Evolutionary conservation across 2,329 filamentous ascomycete genomes (phyloP).

Genomic region (Pezizomycotina sp.): DNA sequence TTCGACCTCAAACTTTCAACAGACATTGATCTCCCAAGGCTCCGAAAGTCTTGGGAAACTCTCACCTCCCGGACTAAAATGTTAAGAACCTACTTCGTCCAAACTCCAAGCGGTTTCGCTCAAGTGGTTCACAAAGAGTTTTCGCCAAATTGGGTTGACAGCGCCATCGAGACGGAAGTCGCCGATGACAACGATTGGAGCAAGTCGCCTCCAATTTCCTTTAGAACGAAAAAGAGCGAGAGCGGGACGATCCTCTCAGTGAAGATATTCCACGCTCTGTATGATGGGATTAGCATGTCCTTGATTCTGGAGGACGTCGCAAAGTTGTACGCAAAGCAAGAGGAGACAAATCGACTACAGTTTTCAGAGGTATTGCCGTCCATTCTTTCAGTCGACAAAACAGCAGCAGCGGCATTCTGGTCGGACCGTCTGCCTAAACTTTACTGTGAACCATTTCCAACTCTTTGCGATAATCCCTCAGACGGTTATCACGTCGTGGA

Average conservation of each 20-base stretch:
- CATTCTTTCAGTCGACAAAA: slow-evolving; percentile 44
- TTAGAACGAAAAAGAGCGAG: slow-evolving; percentile 22
- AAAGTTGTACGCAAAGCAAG: slow-evolving; percentile 33
- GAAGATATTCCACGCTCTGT: slow-evolving; percentile 69
- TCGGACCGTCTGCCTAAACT: slow-evolving; percentile 35
- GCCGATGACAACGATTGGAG: slow-evolving; percentile 28
- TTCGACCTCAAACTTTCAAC: slow-evolving; percentile 40
- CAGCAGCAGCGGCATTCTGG: slow-evolving; percentile 53
- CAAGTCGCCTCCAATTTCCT: slow-evolving; percentile 19
- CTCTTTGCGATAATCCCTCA: too few relatives aligned
- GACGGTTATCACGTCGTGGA: slow-evolving; percentile 9
- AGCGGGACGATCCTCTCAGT: slow-evolving; percentile 36
- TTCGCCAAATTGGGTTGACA: slow-evolving; percentile 33
- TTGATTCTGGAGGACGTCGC: slow-evolving; percentile 47
- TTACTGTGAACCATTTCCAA: slow-evolving; percentile 25
- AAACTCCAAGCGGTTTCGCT: slow-evolving; percentile 57
- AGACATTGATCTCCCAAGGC: slow-evolving; percentile 31
- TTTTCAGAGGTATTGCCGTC: slow-evolving; percentile 53
- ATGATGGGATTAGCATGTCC: slow-evolving; percentile 66
- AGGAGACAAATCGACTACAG: slow-evolving; percentile 22
- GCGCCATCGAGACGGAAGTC: slow-evolving; percentile 23
- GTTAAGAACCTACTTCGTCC: slow-evolving; percentile 54
- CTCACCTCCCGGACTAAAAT: slow-evolving; percentile 43
- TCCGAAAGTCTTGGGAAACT: slow-evolving; percentile 43
- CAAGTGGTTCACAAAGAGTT: slow-evolving; percentile 46